Evolutionary conservation across 768 basidiomycete species (phyloP).

Genomic region (Hericium alpestre): DNA sequence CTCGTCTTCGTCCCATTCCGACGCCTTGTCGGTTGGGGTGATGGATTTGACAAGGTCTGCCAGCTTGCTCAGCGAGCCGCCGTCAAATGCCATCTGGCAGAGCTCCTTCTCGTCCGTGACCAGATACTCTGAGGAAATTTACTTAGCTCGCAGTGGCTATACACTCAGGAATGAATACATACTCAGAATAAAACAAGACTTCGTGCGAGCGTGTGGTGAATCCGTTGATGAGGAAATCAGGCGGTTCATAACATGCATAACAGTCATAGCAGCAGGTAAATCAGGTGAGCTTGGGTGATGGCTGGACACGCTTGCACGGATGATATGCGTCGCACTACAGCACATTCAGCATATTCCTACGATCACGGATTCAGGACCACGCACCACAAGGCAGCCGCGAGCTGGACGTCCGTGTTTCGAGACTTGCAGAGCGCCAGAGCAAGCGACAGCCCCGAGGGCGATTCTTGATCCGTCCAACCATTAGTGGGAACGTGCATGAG

Average conservation of each 20-base stretch:
- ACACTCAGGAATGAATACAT: constrained; percentile 16
- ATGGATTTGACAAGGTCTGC: constrained; percentile 39
- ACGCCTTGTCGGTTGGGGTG: constrained; percentile 34
- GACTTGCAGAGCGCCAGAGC: constrained; percentile 48
- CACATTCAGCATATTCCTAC: background rate
- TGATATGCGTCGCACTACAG: constrained; percentile 47
- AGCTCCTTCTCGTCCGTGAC: constrained; percentile 61
- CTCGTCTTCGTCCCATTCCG: constrained; percentile 62
- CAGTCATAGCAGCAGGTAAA: constrained; percentile 34
- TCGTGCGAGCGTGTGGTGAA: constrained; percentile 36
- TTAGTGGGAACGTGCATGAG: background rate
- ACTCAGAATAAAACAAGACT: constrained; percentile 74
- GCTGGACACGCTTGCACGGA: constrained; percentile 36
- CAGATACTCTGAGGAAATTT: constrained; percentile 39
- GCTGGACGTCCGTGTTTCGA: constrained; percentile 47
- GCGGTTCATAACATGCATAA: constrained; percentile 64
- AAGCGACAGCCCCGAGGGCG: constrained; percentile 29
- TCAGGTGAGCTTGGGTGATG: constrained; percentile 14
- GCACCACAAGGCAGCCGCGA: constrained; percentile 65
- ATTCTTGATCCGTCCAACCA: background rate
- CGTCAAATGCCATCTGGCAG: constrained; percentile 60
- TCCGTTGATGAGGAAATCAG: constrained; percentile 38
- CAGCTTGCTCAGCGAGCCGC: constrained; percentile 51
- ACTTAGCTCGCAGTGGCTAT: background rate
- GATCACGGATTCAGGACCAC: constrained; percentile 2